Conservation (phyloP, 768 basidiomycete genomes). For the Epithele typhae region DNA sequence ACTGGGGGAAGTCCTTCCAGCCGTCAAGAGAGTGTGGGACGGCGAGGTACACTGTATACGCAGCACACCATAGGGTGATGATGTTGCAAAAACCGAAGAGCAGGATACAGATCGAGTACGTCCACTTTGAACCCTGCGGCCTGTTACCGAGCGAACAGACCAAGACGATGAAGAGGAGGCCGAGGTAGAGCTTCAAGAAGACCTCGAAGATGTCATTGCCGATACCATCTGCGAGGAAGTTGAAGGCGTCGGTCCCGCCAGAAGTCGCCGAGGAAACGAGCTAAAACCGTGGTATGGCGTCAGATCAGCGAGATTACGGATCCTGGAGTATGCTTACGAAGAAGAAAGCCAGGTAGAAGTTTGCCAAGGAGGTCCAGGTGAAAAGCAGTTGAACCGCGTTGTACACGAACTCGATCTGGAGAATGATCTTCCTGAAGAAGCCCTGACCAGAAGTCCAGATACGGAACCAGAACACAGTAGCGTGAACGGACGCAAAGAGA, state of each 20-base stretch:
- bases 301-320: no score
- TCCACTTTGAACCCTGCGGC: slow-evolving; percentile 88
- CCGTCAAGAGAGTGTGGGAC: slow-evolving; percentile 70
- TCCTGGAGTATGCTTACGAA: slow-evolving; percentile 44
- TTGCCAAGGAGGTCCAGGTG: slow-evolving; percentile 91
- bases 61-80: slow-evolving; percentile 86
- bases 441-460: slow-evolving; percentile 93
- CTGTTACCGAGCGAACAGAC: slow-evolving; percentile 92
- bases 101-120: slow-evolving; percentile 70
- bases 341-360: slow-evolving; percentile 93
- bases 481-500: slow-evolving; percentile 89
- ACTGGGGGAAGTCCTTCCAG: slow-evolving; percentile 74
- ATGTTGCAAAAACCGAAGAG: slow-evolving; percentile 75
- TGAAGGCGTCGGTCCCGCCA: slow-evolving; percentile 64
- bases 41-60: slow-evolving; percentile 83
- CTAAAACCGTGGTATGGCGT: slow-evolving; percentile 44
- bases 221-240: slow-evolving; percentile 69
- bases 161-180: slow-evolving; percentile 72
- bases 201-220: slow-evolving; percentile 74
- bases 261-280: slow-evolving; percentile 76
- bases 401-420: slow-evolving; percentile 88
- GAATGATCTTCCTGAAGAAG: slow-evolving; percentile 74
- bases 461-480: slow-evolving; percentile 82
- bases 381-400: slow-evolving; percentile 87
- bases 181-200: slow-evolving; percentile 81